These are phyloP conservation scores for Starmerella bombi DNA, from an alignment of 805 yeast species.

Conservation along the genomic window DNA sequence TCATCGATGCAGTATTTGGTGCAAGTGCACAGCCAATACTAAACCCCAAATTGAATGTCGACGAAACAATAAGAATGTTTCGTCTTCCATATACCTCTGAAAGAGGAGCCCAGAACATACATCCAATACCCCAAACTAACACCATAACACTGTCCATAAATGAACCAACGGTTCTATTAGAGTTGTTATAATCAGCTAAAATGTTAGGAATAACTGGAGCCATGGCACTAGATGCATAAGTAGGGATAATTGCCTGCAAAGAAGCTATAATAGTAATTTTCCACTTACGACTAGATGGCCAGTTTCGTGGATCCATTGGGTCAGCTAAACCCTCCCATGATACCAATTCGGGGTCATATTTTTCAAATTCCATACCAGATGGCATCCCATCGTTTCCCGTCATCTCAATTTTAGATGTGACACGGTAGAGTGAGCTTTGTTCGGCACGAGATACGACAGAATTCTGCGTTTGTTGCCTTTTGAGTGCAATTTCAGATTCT, in stretches of 20 bases:
- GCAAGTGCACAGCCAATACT: constrained; percentile 48
- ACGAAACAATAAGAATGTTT: constrained; percentile 39
- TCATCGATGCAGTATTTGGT: constrained; percentile 39
- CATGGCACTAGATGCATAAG: constrained; percentile 48
- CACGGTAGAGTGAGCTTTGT: constrained; percentile 17
- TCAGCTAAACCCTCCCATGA: constrained; percentile 54
- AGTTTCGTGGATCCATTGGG: constrained; percentile 50
- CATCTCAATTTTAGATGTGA: constrained; percentile 16
- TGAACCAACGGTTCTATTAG: constrained; percentile 32
- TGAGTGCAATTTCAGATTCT: constrained; percentile 30
- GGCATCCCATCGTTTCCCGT: constrained; percentile 22
- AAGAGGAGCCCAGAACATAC: constrained; percentile 50
- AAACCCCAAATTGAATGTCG: constrained; percentile 32
- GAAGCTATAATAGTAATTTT: constrained; percentile 38
- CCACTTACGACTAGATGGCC: constrained; percentile 35
- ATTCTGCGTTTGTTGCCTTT: constrained; percentile 34
- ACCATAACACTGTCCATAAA: constrained; percentile 51
- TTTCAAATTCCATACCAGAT: constrained; percentile 40
- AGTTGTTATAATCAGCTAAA: constrained; percentile 33
- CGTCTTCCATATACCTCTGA: constrained; percentile 54
- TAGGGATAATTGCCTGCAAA: constrained; percentile 44
- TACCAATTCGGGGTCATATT: constrained; percentile 51
- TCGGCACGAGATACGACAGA: constrained; percentile 28
- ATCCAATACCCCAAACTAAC: constrained; percentile 58
- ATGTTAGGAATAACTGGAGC: constrained; percentile 47